Conservation (phyloP, 805 yeast species). For the Teunomyces funiuensis region DNA sequence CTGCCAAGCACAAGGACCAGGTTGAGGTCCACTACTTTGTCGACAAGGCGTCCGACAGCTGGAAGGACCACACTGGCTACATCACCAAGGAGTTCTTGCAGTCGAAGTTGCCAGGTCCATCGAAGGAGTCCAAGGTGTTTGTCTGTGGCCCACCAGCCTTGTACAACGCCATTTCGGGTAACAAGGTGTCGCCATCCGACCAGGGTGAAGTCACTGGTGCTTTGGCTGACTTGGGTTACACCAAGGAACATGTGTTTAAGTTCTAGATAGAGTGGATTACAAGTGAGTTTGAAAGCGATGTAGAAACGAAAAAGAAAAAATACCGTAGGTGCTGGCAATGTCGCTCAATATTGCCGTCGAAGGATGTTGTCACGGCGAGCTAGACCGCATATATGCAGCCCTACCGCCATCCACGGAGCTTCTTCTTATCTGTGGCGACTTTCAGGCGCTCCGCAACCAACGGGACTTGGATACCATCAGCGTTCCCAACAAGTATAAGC, state of each 20-base stretch:
- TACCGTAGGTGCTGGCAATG: constrained; percentile 6
- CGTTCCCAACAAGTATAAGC: constrained; percentile 75
- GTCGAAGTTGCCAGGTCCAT: constrained; percentile 61
- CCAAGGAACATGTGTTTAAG: constrained; percentile 85
- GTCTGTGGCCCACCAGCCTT: constrained; percentile 96
- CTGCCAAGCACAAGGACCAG: constrained; percentile 70
- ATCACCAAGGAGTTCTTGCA: constrained; percentile 73
- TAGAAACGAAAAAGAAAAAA: not conserved
- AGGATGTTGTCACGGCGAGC: constrained; percentile 89
- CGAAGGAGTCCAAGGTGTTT: constrained; percentile 62
- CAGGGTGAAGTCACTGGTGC: constrained; percentile 95
- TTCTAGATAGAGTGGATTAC: constrained; percentile 44
- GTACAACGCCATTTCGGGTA: constrained; percentile 84
- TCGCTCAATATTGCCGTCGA: constrained; percentile 59
- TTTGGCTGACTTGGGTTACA: constrained; percentile 83
- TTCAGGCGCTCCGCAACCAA: constrained; percentile 71
- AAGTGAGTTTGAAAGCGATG: not conserved
- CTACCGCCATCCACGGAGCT: constrained; percentile 23
- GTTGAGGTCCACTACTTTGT: constrained; percentile 77
- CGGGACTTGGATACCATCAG: constrained; percentile 68
- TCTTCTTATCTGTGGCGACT: constrained; percentile 85
- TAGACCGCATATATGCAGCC: constrained; percentile 54
- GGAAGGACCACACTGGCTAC: constrained; percentile 68
- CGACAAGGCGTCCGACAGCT: constrained; percentile 54
- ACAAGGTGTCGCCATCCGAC: constrained; percentile 79